Percentiles rank a stretch among this genome's conserved stretches.
These are phyloP conservation scores for Kwoniella sp. DNA, from an alignment of 768 basidiomycete genomes.

Conservation along the genomic window DNA sequence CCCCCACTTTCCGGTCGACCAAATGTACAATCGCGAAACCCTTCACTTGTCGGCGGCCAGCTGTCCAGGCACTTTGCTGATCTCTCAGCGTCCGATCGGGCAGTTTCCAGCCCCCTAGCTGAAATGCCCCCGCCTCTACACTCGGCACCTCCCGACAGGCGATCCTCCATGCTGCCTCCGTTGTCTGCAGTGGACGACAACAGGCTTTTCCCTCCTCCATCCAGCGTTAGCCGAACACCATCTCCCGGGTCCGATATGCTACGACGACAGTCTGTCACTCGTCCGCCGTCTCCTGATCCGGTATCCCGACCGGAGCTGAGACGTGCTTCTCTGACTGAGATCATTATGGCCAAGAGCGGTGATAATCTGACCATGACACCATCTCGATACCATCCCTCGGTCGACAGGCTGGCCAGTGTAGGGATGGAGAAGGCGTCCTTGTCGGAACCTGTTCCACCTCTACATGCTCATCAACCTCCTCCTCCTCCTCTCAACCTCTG, in stretches of 20 bases:
- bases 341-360: slow-evolving; percentile 38
- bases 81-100: slow-evolving; percentile 29
- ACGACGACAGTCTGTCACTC: slow-evolving; percentile 24
- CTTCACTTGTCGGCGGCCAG: slow-evolving; percentile 44
- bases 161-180: slow-evolving; percentile 17
- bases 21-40: slow-evolving; percentile 25
- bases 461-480: slow-evolving; percentile 2
- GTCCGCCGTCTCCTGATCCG: slow-evolving; percentile 32
- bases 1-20: slow-evolving; percentile 19
- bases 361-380: slow-evolving; percentile 33
- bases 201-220: slow-evolving; percentile 4
- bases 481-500: slow-evolving; percentile 4
- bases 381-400: slow-evolving; percentile 7
- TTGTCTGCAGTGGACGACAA: slow-evolving; percentile 5
- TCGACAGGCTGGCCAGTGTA: slow-evolving; percentile 8
- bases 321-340: slow-evolving; percentile 40
- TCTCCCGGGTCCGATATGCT: slow-evolving; percentile 6
- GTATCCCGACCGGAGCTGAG: slow-evolving; percentile 17
- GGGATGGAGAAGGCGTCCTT: slow-evolving; percentile 30
- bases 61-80: slow-evolving; percentile 43
- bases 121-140: slow-evolving; percentile 32
- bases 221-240: slow-evolving; percentile 11
- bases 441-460: slow-evolving; percentile 22
- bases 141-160: slow-evolving; percentile 6
- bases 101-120: slow-evolving; percentile 1